These are phyloP conservation scores for Salvia splendens DNA, from an alignment of 257 asterid genomes.

Conservation along the genomic window DNA sequence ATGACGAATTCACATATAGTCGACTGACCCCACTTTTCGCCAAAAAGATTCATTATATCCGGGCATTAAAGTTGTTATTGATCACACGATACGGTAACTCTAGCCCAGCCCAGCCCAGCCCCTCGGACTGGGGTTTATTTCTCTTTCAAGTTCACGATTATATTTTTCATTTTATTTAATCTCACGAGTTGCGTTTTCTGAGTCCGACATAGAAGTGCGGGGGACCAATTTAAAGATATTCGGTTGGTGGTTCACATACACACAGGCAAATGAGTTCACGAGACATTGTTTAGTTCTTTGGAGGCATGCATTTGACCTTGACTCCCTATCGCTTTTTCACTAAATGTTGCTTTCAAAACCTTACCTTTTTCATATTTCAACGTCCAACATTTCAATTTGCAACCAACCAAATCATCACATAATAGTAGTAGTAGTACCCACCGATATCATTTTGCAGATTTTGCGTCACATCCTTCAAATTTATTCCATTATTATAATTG, in stretches of 20 bases:
- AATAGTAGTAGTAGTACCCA: constrained; percentile 22
- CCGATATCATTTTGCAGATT: constrained; percentile 26
- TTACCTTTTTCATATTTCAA: background rate
- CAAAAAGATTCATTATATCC: too few species aligned
- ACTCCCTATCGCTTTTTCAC: background rate
- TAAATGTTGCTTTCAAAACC: constrained; percentile 27
- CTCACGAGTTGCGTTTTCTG: too few species aligned
- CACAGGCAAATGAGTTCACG: constrained; percentile 20
- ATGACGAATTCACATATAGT: too few species aligned
- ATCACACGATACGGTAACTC: too few species aligned
- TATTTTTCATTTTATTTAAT: too few species aligned
- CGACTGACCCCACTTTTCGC: too few species aligned
- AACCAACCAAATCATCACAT: constrained; percentile 32
- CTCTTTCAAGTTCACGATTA: too few species aligned
- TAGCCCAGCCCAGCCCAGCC: too few species aligned
- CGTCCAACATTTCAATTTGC: constrained; percentile 2
- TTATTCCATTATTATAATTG: too few species aligned
- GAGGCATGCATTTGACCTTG: constrained; percentile 34
- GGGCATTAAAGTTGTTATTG: too few species aligned
- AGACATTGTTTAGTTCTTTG: constrained; percentile 10
- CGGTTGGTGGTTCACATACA: constrained; percentile 3
- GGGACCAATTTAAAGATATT: constrained; percentile 6
- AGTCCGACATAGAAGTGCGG: too few species aligned
- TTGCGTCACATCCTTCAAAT: constrained; percentile 18
- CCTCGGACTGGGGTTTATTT: too few species aligned